Evolutionary conservation across 768 basidiomycete species (phyloP), one percentile per base, ranked within the genome.

Genomic region (Boletus insuetus): DNA sequence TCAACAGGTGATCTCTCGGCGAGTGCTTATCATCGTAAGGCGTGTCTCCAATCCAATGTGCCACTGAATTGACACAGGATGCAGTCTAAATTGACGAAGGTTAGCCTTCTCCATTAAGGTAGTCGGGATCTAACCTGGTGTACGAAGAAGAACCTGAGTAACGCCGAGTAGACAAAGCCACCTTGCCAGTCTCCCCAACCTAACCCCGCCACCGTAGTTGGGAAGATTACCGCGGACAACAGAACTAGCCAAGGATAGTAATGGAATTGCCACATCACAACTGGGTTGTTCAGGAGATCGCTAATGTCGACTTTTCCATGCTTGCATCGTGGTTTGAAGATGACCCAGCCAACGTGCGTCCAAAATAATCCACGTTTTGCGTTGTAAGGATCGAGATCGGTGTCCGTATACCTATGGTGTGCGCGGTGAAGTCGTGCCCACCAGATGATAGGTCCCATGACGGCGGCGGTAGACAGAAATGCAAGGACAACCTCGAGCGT

Each of bases 391-490:
- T 55, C 48, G 17, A 55, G 48, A 31, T 55, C 54, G 17, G 54
- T 55, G 29, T 55, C 54, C n/a, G 54, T 51, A 14, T 55, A 44
- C 41, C 54, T 35, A 44, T 55, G 54, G 42, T 55, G 54, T 10
- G 41, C 54, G 8, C 49, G 34, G 13, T 54, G 53, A 39, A 41
- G 39, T 10, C 40, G 32, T 24, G 46, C 39, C 39, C 53, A 49
- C 47, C 47, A 49, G 9, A 49, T 42, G 32, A 54, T 49, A 19
- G 53, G 40, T 31, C 32, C 46, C 53, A 24, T 20, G 32, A 20
- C 46, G 14, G 53, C 32, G 17, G 41, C n/a, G 32, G 20, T 35
- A 19, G 34, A 42, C 19, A 50, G n/a, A 22, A 54, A 43, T 6
- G 17, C 52, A 31, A 51, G 41, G 34, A 43, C 22, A 19, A 43